Evolutionary conservation across 257 asterid genomes (phyloP), one percentile per base, ranked within the genome.

Genomic region (Forsythia viridissima): DNA sequence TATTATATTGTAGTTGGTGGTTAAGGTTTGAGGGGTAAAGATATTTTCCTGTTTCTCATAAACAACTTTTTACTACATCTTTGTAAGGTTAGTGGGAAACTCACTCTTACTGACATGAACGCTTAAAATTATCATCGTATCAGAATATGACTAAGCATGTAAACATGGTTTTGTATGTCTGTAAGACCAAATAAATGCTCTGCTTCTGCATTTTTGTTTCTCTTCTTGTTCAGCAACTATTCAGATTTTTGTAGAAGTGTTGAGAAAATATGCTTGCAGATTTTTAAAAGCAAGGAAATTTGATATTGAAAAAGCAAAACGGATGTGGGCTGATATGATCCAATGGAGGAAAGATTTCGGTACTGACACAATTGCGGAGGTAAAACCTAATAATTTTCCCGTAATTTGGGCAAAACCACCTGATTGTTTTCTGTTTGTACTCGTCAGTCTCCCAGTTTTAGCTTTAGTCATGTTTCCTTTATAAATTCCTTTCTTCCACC

Each of bases 241-340:
- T 73, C 76, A 61, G 3, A 20, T 10, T 5, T 57, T n/a, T 57
- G 10, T 57, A 55, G 34, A 57, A 57, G 38, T 61, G 11, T 24
- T 61, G 48, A 70, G n/a, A 59, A 70, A 76, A 65, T 70, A 43
- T 73, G n/a, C 80, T 38, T 84, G 83, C 82, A 96, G 99, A 91
- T 96, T 96, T 85, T 69, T 96, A 88, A 96, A 93, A 84, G 99
- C 99, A 38, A 96, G 99, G 82, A 90, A 85, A 81, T 93, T 93
- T 78, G 99, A 96, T 76, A 79, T 92, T 20, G 96, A 93, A 75
- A 96, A 88, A 80, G 88, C 99, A 10, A 96, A 93, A 87, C 93
- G 80, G 70, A 96, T 96, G 99, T 96, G 99, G 99, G 94, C 97
- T 81, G 98, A 96, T 81, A 96, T 96, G 99, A 83, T 96, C 77